phyloP scores from a whole-genome alignment of 2,329 filamentous ascomycete genomes.

The Alternaria atra region DNA sequence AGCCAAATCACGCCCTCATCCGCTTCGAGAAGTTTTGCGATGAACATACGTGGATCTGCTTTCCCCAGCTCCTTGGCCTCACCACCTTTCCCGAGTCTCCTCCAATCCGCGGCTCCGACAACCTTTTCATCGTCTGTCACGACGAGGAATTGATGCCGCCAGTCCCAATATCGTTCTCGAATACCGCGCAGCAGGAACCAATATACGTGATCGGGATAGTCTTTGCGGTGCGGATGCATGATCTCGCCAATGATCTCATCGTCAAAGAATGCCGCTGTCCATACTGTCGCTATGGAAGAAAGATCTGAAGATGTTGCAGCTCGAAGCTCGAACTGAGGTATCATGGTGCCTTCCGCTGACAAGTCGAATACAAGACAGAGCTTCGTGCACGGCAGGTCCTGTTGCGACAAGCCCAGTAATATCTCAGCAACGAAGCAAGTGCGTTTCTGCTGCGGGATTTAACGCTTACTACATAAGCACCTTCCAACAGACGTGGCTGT shows the following conservation, averaged over 20 bases:
- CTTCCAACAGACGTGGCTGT: background rate
- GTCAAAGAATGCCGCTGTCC: slow-evolving; percentile 42
- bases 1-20: background rate
- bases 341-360: background rate
- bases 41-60: slow-evolving; percentile 35
- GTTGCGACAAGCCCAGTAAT: background rate
- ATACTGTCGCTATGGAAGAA: slow-evolving; percentile 31
- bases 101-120: slow-evolving; percentile 43
- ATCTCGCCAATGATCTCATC: slow-evolving; percentile 45
- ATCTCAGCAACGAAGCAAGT: background rate
- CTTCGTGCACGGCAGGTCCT: background rate
- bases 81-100: slow-evolving; percentile 36
- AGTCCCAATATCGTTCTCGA: slow-evolving; percentile 41
- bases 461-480: too few relatives aligned
- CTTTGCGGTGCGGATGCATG: slow-evolving; percentile 43
- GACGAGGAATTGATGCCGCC: slow-evolving; percentile 40
- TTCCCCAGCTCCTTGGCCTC: slow-evolving; percentile 18
- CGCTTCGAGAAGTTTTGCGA: background rate
- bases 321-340: slow-evolving; percentile 13
- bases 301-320: slow-evolving; percentile 29
- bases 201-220: slow-evolving; percentile 41
- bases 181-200: slow-evolving; percentile 40
- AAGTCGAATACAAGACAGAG: background rate
- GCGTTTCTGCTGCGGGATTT: background rate
- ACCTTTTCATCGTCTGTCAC: slow-evolving; percentile 20